Conservation (phyloP, 179 eudicot genomes). For the Corrigiola litoralis region DNA sequence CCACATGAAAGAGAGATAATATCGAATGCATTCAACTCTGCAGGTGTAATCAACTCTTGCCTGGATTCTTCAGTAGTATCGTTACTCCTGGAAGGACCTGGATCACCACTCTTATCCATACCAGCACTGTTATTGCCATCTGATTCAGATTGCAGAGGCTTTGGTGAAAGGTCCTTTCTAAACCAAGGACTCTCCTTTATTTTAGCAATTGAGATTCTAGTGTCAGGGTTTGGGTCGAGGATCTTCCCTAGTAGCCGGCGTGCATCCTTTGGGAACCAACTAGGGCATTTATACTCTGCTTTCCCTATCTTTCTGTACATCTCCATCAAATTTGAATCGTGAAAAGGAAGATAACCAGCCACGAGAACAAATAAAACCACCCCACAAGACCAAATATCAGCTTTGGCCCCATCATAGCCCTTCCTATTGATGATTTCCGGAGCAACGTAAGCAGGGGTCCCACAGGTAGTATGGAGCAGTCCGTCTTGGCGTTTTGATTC, state of each 20-base stretch:
- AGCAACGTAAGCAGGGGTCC: slow-evolving; percentile 38
- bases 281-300: slow-evolving; percentile 33
- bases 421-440: slow-evolving; percentile 27
- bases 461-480: slow-evolving; percentile 32
- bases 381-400: slow-evolving; percentile 35
- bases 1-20: slow-evolving; percentile 37
- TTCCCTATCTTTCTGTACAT: slow-evolving; percentile 33
- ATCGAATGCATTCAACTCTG: slow-evolving; percentile 35
- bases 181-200: slow-evolving; percentile 32
- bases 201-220: slow-evolving; percentile 30
- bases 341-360: slow-evolving; percentile 34
- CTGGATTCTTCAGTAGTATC: slow-evolving; percentile 16
- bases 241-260: slow-evolving; percentile 22
- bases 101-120: slow-evolving; percentile 18
- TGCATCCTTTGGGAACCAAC: slow-evolving; percentile 29
- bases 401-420: slow-evolving; percentile 35
- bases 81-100: slow-evolving; percentile 22
- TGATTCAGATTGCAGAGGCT: slow-evolving; percentile 12
- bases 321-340: slow-evolving; percentile 31
- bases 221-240: slow-evolving; percentile 32
- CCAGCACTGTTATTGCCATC: neutral
- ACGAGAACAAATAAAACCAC: slow-evolving; percentile 31
- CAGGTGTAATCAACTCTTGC: slow-evolving; percentile 22
- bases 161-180: slow-evolving; percentile 23
- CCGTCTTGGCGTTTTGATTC: slow-evolving; percentile 31